These are phyloP conservation scores for Jatropha multifida DNA, from an alignment of 441 rosid species.

Conservation along the genomic window DNA sequence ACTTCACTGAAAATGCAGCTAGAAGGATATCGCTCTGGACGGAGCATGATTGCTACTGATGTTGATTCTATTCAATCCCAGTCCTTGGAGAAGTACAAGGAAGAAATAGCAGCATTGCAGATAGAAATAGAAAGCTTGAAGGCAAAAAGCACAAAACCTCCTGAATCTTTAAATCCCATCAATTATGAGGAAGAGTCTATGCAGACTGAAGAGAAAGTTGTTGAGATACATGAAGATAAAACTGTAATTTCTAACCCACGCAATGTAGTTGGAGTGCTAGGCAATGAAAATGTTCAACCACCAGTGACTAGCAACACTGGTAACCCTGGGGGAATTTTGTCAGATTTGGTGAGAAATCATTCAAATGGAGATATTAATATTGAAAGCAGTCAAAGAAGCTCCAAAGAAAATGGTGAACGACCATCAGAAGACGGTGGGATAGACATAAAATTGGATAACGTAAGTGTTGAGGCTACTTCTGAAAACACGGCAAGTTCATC, in stretches of 20 bases:
- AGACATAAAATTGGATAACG: constrained; percentile 39
- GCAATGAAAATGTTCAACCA: constrained; percentile 32
- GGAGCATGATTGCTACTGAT: constrained; percentile 43
- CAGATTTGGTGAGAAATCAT: constrained; percentile 32
- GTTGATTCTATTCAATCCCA: constrained; percentile 48
- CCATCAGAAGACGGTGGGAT: constrained; percentile 35
- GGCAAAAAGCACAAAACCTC: constrained; percentile 30
- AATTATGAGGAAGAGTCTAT: constrained; percentile 40
- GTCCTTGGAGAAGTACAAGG: constrained; percentile 49
- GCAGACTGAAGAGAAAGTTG: constrained; percentile 59
- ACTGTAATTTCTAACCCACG: constrained; percentile 42
- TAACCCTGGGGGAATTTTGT: constrained; percentile 41
- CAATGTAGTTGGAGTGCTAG: constrained; percentile 35
- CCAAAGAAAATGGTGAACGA: constrained; percentile 43
- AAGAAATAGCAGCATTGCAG: constrained; percentile 59
- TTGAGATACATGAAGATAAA: constrained; percentile 67
- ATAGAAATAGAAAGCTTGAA: constrained; percentile 59
- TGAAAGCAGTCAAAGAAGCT: constrained; percentile 33
- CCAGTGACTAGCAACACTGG: constrained; percentile 26
- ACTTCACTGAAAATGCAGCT: constrained; percentile 89
- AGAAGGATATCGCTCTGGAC: constrained; percentile 71
- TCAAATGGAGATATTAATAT: constrained; percentile 34
- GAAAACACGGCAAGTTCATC: constrained; percentile 60
- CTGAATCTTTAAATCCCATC: constrained; percentile 35
- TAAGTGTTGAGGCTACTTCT: constrained; percentile 42